phyloP scores from a whole-genome alignment of 257 asterid species.

The Plectranthus barbatus region DNA sequence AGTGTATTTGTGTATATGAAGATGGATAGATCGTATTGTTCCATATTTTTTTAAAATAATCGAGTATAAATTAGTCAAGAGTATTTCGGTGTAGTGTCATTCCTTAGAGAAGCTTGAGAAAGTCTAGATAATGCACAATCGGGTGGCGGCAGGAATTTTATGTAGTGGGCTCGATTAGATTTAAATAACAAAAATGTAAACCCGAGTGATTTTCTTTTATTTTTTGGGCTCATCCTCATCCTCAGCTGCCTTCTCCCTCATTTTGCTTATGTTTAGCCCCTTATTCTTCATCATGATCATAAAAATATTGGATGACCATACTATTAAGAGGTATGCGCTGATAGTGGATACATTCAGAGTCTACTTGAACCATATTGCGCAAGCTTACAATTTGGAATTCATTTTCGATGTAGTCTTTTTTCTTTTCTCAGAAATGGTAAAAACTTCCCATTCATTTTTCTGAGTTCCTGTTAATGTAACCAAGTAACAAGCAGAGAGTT shows the following conservation, averaged over 20 bases:
- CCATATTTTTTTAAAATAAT: neutral
- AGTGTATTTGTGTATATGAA: neutral
- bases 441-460: neutral
- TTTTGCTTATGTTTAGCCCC: too few relatives aligned
- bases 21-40: neutral
- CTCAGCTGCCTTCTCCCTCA: too few relatives aligned
- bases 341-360: neutral
- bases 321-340: neutral
- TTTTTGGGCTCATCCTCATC: too few relatives aligned
- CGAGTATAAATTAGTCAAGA: neutral
- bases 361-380: neutral
- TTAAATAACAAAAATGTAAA: too few relatives aligned
- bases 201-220: too few relatives aligned
- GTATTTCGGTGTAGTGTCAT: neutral
- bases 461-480: neutral
- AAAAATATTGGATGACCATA: too few relatives aligned
- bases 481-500: neutral
- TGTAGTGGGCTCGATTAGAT: too few relatives aligned
- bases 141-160: too few relatives aligned
- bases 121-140: neutral
- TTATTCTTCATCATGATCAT: too few relatives aligned
- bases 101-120: neutral
- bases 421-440: neutral
- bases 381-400: neutral
- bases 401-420: neutral